Evolutionary conservation across 2,329 filamentous ascomycete genomes (phyloP).

Genomic region (Bipolaris victoriae): DNA sequence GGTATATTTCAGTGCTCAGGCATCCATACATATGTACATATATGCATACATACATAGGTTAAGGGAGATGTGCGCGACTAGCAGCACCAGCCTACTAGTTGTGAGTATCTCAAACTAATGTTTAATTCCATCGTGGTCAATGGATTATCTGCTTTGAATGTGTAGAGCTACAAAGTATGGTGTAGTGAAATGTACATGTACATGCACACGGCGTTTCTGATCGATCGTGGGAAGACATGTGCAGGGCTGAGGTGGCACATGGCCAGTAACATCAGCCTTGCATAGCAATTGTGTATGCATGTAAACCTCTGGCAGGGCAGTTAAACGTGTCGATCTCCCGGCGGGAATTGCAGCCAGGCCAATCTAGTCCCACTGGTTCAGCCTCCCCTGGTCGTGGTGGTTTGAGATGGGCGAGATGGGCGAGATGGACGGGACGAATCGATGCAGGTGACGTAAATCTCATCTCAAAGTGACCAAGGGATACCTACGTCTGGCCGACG

Average conservation of each 20-base stretch:
- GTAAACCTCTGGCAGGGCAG: not conserved
- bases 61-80: not conserved
- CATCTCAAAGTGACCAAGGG: not conserved
- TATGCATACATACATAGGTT: not conserved
- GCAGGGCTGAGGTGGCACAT: not conserved
- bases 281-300: not conserved
- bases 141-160: not conserved
- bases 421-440: not conserved
- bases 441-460: conserved; percentile 3
- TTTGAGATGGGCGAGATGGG: not conserved
- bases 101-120: not conserved
- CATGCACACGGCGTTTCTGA: not conserved
- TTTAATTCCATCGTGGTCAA: not conserved
- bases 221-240: not conserved
- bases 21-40: too few species aligned
- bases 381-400: not conserved
- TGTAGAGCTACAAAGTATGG: not conserved
- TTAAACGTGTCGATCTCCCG: not conserved
- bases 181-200: too few species aligned
- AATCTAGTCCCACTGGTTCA: not conserved
- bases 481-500: not conserved
- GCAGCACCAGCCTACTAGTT: not conserved
- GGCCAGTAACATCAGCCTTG: not conserved
- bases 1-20: not conserved
- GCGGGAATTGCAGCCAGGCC: not conserved